Evolutionary conservation across 2,329 filamentous ascomycete species (phyloP).

Genomic region (Calonectria henricotiae): DNA sequence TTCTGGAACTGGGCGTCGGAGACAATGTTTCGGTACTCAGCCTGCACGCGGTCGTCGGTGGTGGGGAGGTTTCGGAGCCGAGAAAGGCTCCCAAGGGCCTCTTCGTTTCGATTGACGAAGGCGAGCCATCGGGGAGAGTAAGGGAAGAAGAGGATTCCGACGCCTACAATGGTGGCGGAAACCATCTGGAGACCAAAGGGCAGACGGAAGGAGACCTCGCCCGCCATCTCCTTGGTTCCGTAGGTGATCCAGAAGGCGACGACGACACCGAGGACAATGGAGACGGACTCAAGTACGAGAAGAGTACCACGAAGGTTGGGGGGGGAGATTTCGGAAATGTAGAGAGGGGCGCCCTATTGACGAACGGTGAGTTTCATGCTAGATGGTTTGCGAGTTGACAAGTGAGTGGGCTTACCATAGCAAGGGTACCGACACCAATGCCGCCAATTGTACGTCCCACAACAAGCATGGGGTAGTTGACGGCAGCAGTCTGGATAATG

Average conservation of each 20-base stretch:
- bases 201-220: slow-evolving; percentile 63
- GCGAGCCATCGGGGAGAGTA: slow-evolving; percentile 65
- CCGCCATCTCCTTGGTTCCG: slow-evolving; percentile 62
- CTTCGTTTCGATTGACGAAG: slow-evolving; percentile 57
- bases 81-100: slow-evolving; percentile 58
- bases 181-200: slow-evolving; percentile 64
- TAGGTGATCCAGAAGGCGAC: slow-evolving; percentile 56
- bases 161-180: slow-evolving; percentile 49
- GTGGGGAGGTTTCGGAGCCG: slow-evolving; percentile 61
- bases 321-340: slow-evolving; percentile 54
- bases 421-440: slow-evolving; percentile 68
- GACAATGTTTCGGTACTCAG: slow-evolving; percentile 67
- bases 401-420: slow-evolving; percentile 58
- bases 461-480: slow-evolving; percentile 65
- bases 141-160: slow-evolving; percentile 64
- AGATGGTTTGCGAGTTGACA: neutral
- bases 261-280: slow-evolving; percentile 56
- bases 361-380: neutral
- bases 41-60: slow-evolving; percentile 61
- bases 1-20: slow-evolving; percentile 66
- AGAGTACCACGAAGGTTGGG: slow-evolving; percentile 53
- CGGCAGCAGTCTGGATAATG: slow-evolving; percentile 68
- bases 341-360: slow-evolving; percentile 42
- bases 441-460: slow-evolving; percentile 72
- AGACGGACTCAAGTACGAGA: slow-evolving; percentile 54